Evolutionary conservation across 2,329 filamentous ascomycete genomes (phyloP), one percentile per base, ranked within the genome.

Genomic region (Stagonosporopsis tanaceti): DNA sequence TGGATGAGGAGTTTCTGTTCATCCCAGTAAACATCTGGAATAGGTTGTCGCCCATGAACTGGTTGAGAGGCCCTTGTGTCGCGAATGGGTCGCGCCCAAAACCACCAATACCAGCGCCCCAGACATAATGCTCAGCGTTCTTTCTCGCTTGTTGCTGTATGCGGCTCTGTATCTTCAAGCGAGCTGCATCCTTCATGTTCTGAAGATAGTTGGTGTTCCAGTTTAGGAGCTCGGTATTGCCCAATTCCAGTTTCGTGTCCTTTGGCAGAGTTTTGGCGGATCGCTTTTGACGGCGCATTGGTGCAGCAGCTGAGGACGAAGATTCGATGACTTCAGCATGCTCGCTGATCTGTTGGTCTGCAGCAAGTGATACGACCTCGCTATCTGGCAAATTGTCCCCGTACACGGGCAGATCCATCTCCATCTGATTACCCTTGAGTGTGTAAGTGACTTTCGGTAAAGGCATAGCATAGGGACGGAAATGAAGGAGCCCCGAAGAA

Each of bases 121-220:
- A 81, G 4, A 90, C 81, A 79, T 85, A 89, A 64, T 83, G 81
- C 11, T 81, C 80, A 0, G 87, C 88, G 57, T 89, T 89, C 67
- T 83, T 85, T 74, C 85, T 89, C 2, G 87, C 85, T 39, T 82
- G 76, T 0, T 74, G 70, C 12, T 73, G 62, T 14, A 76, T 66
- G 45, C 77, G 80, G 32, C 79, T 76, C 6, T 76, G 67, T 5
- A 75, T 63, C 62, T 85, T 87, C 20, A 77, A 68, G 28, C 74
- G 77, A 6, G 67, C 66, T 8, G 79, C 81, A 12, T 76, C 73
- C 1, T 73, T 77, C 85, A 91, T 93, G 62, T 87, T 89, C 11
- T 77, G 65, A 1, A 84, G 62, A 61, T 90, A 91, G 27, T 85
- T 77, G 2, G 78, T 75, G 59, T 85, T 84, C 84, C 86, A 88